These are phyloP conservation scores for Lippia alba DNA, from an alignment of 305 asterid species.

Conservation along the genomic window DNA sequence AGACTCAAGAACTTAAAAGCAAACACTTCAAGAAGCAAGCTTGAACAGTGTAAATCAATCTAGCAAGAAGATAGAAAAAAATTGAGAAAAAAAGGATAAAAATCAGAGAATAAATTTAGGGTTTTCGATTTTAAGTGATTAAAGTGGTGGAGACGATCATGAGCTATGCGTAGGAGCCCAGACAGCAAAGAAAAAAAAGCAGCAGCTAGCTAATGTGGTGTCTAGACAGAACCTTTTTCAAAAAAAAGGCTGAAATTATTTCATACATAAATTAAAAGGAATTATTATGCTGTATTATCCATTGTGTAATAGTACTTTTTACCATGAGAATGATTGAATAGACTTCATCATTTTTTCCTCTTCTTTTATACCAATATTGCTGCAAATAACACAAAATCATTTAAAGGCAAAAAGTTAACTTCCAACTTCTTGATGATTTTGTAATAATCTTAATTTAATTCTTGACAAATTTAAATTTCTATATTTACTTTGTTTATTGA, in stretches of 20 bases:
- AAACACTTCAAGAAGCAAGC: conserved; percentile 29
- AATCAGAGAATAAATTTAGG: neutral
- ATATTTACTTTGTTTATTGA: no score
- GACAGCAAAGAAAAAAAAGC: conserved; percentile 15
- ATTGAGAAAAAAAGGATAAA: neutral
- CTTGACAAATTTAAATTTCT: no score
- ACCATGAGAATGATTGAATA: neutral
- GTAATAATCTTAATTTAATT: no score
- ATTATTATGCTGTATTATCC: neutral
- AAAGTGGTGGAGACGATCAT: conserved; percentile 33
- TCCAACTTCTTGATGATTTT: no score
- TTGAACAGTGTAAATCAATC: conserved; percentile 24
- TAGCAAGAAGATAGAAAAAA: conserved; percentile 5
- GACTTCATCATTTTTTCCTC: neutral
- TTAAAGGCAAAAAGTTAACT: no score
- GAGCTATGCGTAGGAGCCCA: conserved; percentile 26
- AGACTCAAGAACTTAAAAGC: conserved; percentile 19
- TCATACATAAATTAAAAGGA: no score
- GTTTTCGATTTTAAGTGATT: conserved; percentile 22
- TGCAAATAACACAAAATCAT: no score
- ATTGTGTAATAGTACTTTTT: no score
- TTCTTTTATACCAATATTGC: no score
- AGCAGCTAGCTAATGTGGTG: conserved; percentile 17
- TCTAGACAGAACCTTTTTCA: conserved; percentile 26
- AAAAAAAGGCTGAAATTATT: no score